phyloP scores from a whole-genome alignment of 352 stramenopile genomes.

The Peronospora farinosa region DNA sequence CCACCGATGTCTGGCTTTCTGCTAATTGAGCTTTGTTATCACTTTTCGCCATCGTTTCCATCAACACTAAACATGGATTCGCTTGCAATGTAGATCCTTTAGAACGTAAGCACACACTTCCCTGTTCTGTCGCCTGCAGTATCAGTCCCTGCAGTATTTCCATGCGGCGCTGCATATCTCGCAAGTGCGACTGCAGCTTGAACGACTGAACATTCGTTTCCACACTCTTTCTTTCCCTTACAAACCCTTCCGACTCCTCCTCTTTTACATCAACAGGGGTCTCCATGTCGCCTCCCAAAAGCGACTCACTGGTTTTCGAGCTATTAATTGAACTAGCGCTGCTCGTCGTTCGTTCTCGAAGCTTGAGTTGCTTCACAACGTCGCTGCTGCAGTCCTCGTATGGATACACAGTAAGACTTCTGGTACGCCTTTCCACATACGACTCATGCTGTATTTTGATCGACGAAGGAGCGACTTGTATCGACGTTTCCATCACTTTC shows the following conservation, averaged over 20 bases:
- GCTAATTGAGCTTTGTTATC: not conserved
- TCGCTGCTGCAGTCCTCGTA: slow-evolving; percentile 12
- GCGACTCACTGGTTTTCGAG: slow-evolving; percentile 10
- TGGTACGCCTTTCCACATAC: slow-evolving; percentile 7
- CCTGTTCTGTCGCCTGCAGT: slow-evolving; percentile 7
- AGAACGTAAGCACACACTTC: not conserved
- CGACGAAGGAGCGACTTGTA: slow-evolving; percentile 2
- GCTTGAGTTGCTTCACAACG: slow-evolving; percentile 5
- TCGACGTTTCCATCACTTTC: not conserved
- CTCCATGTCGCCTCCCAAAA: slow-evolving; percentile 9
- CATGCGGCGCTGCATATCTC: slow-evolving; percentile 19
- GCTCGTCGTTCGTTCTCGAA: slow-evolving; percentile 13
- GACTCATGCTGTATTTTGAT: slow-evolving; percentile 17
- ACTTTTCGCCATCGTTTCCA: not conserved
- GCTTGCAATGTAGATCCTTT: slow-evolving; percentile 2
- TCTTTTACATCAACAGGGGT: not conserved
- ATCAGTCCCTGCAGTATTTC: slow-evolving; percentile 20
- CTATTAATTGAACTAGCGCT: slow-evolving; percentile 16
- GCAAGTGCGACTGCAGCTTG: slow-evolving; percentile 20
- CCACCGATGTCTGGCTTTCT: not conserved
- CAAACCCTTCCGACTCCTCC: not conserved
- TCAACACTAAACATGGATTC: not conserved
- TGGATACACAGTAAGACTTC: slow-evolving; percentile 6
- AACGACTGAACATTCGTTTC: not conserved
- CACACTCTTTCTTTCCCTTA: not conserved